Base-by-base conservation (phyloP, 2,329 filamentous ascomycete genomes). In the Neurospora sp. region DNA sequence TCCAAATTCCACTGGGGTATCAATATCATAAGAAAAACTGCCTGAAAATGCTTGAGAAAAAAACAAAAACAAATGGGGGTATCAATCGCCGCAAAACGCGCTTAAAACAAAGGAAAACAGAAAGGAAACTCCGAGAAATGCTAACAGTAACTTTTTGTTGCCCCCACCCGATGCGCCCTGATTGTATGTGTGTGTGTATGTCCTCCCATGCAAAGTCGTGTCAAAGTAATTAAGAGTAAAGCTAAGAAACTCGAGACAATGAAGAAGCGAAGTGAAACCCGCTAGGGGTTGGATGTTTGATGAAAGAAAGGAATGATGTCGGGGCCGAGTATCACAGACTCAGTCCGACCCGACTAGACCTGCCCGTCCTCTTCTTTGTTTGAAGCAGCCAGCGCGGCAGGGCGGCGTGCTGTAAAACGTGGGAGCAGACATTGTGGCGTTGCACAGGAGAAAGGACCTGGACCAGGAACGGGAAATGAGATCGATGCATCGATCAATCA, bases 321-420 rank as follows among this genome's bases (percentile, higher is more conserved):
- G 52, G 52, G 23, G 52, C 23, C 23, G 52, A 62, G 52, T 62
- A 36, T 17, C 28, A 62, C 52, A 62, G 28, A 36, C 52, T 36
- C 52, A 62, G 52, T 67, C 66, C 38, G 41, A 46, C 72, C 72
- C 40, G 70, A 70, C 68, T 73, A 73, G 28, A 68, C 28, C 5
- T 33, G 33, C 6, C 65, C 39, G 15, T 15, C 69, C n/a, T 62
- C 67, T 62, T 36, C 19, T 65, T 19, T 39, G 8, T 41, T 23
- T 36, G 52, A 62, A 36, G 52, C 52, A 62, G 52, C 52, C 52
- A 62, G 11, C 52, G 40, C 40, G 52, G 28, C 28, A 62, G 28
- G 52, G 52, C 28, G 52, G 52, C 52, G 52, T 62, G 52, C 52
- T 62, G 52, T 62, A 62, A 62, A 62, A 62, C 28, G 52, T 62